Evolutionary conservation across 148 eudicot species (phyloP), one percentile per base, ranked within the genome.

Genomic region (Rhododendron kiyosumense): DNA sequence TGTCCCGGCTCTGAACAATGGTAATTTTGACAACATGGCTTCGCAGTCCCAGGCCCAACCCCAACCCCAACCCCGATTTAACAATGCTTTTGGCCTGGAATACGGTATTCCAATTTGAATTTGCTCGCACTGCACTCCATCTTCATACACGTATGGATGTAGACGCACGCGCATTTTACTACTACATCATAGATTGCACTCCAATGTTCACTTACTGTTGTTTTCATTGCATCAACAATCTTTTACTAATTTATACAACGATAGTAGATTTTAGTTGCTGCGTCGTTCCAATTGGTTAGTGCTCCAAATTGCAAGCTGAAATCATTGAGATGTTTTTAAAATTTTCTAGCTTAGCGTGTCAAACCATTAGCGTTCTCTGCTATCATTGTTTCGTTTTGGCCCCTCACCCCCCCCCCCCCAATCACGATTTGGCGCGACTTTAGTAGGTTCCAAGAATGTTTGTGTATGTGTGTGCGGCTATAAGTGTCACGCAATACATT

Each of bases 1-100:
- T 32, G 88, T 82, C 74, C 94, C 89, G 28, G 86, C 88, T 13
- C 83, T 89, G 36, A 89, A 92, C 81, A 67, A 88, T 78, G 86
- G 12, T 46, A 46, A 89, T 87, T 65, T 89, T 0, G 90, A 86
- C 0, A 88, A 86, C 85, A 84, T 87, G 85, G 87, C 89, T 84
- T 75, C 24, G 24, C 85, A 73, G 45, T 15, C 81, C 81, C 85
- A 36, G 38, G 38, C 38, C 38, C 36, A 34, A 2, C 3, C 36
- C 36, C 36, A 77, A 15, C 2, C 80, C 5, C 91, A 85, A 14
- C 77, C 82, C n/a, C 46, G n/a, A 3, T 74, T 45, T 67, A 45
- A 46, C 52, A 46, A 65, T 13, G 59, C 28, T 17, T 73, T 79
- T 2, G 46, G 75, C 78, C 61, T 90, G 46, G 89, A 88, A 13